These are phyloP conservation scores for Aegilops bicornis DNA, from an alignment of 176 grass and related monocot species.

Conservation along the genomic window DNA sequence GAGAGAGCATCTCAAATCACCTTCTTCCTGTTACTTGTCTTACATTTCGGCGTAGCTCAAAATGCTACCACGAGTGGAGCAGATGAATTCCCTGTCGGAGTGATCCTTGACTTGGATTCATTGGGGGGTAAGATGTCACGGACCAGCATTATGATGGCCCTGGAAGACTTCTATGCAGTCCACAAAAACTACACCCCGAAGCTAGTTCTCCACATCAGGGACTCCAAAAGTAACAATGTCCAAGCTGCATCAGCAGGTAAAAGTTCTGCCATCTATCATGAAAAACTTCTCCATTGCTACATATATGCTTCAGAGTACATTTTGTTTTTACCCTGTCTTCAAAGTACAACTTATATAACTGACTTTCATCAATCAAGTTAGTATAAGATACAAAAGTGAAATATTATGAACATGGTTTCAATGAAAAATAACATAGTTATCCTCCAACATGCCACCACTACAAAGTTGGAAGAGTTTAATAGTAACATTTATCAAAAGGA, in stretches of 20 bases:
- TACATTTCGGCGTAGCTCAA: background rate
- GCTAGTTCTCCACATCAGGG: conserved; percentile 40
- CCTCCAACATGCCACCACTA: background rate
- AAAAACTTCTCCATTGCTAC: too few relatives aligned
- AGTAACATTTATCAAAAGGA: background rate
- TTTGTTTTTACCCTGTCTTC: too few relatives aligned
- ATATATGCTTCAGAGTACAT: too few relatives aligned
- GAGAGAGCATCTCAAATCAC: conserved; percentile 18
- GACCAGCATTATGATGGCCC: conserved; percentile 51
- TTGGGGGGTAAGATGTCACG: conserved; percentile 34
- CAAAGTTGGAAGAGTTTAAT: background rate
- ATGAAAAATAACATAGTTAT: background rate
- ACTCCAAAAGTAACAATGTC: conserved; percentile 34
- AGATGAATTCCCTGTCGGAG: conserved; percentile 47
- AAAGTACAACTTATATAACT: too few relatives aligned
- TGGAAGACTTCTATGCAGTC: conserved; percentile 56
- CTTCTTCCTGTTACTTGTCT: conserved; percentile 2
- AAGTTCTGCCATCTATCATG: background rate
- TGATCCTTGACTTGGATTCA: conserved; percentile 48
- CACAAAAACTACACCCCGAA: conserved; percentile 41
- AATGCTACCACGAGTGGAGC: conserved; percentile 1
- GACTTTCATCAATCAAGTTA: too few relatives aligned
- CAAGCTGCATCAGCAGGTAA: conserved; percentile 48
- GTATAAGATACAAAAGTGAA: too few relatives aligned
- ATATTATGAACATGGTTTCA: background rate